Evolutionary conservation across 768 basidiomycete genomes (phyloP).

Genomic region (Rhizopogon roseolus): DNA sequence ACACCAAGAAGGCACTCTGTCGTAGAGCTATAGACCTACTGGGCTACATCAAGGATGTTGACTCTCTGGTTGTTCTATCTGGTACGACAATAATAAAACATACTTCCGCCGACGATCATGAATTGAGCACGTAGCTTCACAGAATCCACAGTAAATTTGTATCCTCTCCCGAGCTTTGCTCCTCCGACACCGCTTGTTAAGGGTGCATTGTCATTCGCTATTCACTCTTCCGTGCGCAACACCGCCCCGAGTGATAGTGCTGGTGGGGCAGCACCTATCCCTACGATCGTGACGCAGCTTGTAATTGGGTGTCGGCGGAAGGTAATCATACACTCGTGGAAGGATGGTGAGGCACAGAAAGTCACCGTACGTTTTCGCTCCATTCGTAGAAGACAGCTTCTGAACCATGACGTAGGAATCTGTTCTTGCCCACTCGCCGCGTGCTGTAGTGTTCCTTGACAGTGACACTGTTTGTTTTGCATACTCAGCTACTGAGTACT

Average conservation of each 20-base stretch:
- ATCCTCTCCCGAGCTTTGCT: conserved; percentile 67
- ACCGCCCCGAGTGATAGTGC: conserved; percentile 19
- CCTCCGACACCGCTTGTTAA: conserved; percentile 75
- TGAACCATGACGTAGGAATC: conserved; percentile 57
- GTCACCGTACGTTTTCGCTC: conserved; percentile 44
- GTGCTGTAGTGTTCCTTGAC: conserved; percentile 72
- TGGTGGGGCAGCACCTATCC: conserved; percentile 41
- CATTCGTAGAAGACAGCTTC: neutral
- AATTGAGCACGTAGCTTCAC: neutral
- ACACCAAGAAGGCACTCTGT: conserved; percentile 62
- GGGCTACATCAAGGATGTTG: conserved; percentile 79
- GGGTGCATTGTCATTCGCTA: conserved; percentile 77
- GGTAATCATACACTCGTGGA: conserved; percentile 83
- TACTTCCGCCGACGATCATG: neutral
- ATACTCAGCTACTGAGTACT: conserved; percentile 65
- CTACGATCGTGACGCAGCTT: conserved; percentile 68
- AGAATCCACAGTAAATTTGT: conserved; percentile 76
- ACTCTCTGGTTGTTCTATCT: conserved; percentile 78
- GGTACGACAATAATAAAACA: conserved; percentile 39
- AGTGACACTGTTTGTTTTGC: conserved; percentile 63
- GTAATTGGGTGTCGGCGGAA: conserved; percentile 84
- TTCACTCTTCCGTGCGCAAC: conserved; percentile 59
- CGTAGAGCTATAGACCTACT: conserved; percentile 82
- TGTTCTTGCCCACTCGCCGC: conserved; percentile 83
- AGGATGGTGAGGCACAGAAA: conserved; percentile 75